Conservation (phyloP, 2,329 filamentous ascomycete genomes). For the Plenodomus lindquistii region DNA sequence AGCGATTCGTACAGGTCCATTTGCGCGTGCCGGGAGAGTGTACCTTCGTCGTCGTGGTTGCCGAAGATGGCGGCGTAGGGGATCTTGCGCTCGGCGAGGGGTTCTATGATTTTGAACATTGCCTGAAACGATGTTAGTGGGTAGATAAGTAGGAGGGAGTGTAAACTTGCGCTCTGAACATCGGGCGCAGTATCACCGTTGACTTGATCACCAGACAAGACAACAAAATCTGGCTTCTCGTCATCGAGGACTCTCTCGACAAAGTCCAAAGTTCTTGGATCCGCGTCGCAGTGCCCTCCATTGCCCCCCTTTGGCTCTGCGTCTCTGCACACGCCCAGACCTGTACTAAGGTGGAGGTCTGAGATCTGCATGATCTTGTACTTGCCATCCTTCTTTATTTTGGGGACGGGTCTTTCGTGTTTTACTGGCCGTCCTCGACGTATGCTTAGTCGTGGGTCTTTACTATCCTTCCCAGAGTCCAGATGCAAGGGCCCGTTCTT, state of each 20-base stretch:
- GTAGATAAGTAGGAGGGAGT: background rate
- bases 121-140: conserved; percentile 56
- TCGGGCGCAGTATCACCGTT: conserved; percentile 93
- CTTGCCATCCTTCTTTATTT: conserved; percentile 83
- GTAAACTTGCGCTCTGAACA: conserved; percentile 71
- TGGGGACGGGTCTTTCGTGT: conserved; percentile 69
- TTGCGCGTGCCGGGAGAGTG: conserved; percentile 73
- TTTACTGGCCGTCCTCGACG: conserved; percentile 70
- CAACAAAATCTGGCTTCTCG: conserved; percentile 89
- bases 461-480: conserved; percentile 63
- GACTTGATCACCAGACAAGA: conserved; percentile 91
- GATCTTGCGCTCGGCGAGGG: conserved; percentile 84
- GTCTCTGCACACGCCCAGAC: conserved; percentile 82
- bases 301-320: conserved; percentile 75
- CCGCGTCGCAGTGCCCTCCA: conserved; percentile 83
- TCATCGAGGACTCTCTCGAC: conserved; percentile 81
- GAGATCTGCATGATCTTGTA: conserved; percentile 98
- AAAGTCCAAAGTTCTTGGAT: conserved; percentile 89
- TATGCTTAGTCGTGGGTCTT: conserved; percentile 76
- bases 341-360: conserved; percentile 93
- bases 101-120: conserved; percentile 87
- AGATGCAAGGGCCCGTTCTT: conserved; percentile 68
- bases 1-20: conserved; percentile 87
- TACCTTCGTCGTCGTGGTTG: conserved; percentile 94
- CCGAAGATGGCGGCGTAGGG: conserved; percentile 95